Evolutionary conservation across 1,284 basidiomycete genomes (phyloP), one percentile per base, ranked within the genome.

Genomic region (Ceratobasidium sp.): DNA sequence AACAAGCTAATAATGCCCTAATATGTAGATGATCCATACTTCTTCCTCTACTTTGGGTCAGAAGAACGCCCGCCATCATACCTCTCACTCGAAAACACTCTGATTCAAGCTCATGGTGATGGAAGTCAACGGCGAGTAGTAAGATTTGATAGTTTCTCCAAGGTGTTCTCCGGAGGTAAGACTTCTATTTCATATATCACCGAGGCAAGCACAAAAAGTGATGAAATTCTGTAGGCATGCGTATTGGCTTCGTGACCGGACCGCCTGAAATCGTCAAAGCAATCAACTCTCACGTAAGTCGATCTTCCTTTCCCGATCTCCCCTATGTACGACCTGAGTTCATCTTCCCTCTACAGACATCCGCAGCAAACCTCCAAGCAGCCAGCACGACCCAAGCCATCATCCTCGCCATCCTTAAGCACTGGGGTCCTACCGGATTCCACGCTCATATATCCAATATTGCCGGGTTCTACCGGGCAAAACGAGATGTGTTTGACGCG

Each of bases 111-210:
- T 0, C 82, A 85, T 82, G 85, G 84, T 85, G 33, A 81, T 83
- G 49, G 64, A 33, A 60, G 61, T 13, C 71, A 80, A 89, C 90
- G 95, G 2, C 90, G 92, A n/a, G 95, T 97, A 10, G 80, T 97
- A 33, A 90, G 96, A 53, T 95, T 97, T 84, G 96, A 97, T 84
- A 95, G 93, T 83, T 89, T 98, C 80, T 95, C 93, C 77, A 98
- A 98, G 87, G 89, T 97, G 58, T 87, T 97, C 26, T 94, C 94
- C 10, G 92, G 93, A 18, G 95, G 95, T 70, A 61, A 3, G 69
- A 23, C 80, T 85, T 80, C 82, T 84, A 76, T 80, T 85, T 80
- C 83, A 77, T 79, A 81, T 81, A 55, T 26, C 67, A 28, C 12
- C 20, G 23, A 15, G 13, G 23, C 26, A 23, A n/a, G 26, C n/a